These are phyloP conservation scores for Debaryomycetaceae sp. DNA, from an alignment of 1,139 yeast species.

Conservation along the genomic window DNA sequence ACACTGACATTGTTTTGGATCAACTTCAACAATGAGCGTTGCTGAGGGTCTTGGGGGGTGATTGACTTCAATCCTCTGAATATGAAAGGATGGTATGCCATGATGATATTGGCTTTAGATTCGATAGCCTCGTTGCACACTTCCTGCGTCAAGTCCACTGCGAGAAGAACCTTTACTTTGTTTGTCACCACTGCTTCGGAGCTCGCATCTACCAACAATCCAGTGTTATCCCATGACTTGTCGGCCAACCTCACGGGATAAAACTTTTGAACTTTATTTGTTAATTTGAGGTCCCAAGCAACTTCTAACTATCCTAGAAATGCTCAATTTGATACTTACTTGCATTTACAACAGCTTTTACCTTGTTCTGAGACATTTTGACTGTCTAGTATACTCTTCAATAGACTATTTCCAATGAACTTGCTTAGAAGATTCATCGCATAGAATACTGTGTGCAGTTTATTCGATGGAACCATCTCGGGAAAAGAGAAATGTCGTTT, in stretches of 20 bases:
- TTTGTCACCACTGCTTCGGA: conserved; percentile 14
- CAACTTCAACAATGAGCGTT: conserved; percentile 65
- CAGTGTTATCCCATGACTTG: conserved; percentile 90
- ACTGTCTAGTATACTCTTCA: not conserved
- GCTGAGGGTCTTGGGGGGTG: conserved; percentile 71
- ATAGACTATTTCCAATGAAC: not conserved
- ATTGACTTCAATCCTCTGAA: conserved; percentile 86
- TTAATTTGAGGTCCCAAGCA: conserved; percentile 11
- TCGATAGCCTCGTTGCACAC: conserved; percentile 85
- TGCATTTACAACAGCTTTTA: conserved; percentile 45
- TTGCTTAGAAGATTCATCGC: not conserved
- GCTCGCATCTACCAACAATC: conserved; percentile 64
- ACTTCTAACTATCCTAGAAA: not conserved
- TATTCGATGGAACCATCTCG: too few species aligned
- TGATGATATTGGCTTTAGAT: conserved; percentile 48
- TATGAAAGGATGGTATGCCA: conserved; percentile 95
- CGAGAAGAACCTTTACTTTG: conserved; percentile 53
- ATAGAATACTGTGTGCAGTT: too few species aligned
- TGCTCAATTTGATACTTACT: conserved; percentile 25
- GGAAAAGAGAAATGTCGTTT: too few species aligned
- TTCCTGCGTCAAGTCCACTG: conserved; percentile 79
- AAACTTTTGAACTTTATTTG: conserved; percentile 51
- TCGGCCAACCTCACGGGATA: conserved; percentile 81
- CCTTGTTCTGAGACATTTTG: conserved; percentile 35
- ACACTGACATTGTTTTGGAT: conserved; percentile 79